Evolutionary conservation across 139 green algal species (phyloP), one percentile per base, ranked within the genome.

Genomic region (Micractinium sp.): DNA sequence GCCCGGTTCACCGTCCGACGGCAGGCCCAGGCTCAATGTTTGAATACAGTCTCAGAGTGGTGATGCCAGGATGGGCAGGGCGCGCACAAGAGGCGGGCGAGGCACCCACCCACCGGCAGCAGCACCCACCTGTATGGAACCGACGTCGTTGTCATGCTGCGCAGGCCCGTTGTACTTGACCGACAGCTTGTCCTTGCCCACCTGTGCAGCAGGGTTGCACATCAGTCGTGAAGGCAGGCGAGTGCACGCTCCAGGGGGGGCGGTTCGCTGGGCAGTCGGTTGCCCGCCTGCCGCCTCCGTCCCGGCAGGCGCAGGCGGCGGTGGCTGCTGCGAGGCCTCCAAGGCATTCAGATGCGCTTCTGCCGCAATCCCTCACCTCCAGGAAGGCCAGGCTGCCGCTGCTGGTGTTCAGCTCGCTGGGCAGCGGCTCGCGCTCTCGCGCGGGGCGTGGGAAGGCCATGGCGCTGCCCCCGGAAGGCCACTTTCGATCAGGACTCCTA

Each of bases 141-240:
- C 96, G 1, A 98, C 97, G 66, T 98, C 96, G 67, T 95, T 96
- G 47, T 71, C 83, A 78, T 98, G 95, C 25, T 92, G 87, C 0
- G 86, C 94, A 29, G 95, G 89, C 20, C 93, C 94, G 18, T 77
- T 93, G 89, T 98, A 98, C 12, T 85, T 89, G 12, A 97, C 91
- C 7, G 89, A 95, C 0, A 97, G 92, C 89, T 96, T 97, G 90
- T 98, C 93, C 76, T 94, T 94, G 63, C 71, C 87, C 1, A 79
- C 39, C 87, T 78, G 63, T 16, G 15, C 16, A 13, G n/a, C n/a
- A n/a, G n/a, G n/a, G n/a, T 66, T 56, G 47, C n/a, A 56, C 47
- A 56, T 56, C 47, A 31, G 33, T 39, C 53, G 12, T 5, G 60
- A 16, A 18, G 25, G 29, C 67, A 36, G 69, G 13, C 0, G 23